Evolutionary conservation across 208 protist species (phyloP), one percentile per base, ranked within the genome.

Genomic region (Crithidia expoeki): DNA sequence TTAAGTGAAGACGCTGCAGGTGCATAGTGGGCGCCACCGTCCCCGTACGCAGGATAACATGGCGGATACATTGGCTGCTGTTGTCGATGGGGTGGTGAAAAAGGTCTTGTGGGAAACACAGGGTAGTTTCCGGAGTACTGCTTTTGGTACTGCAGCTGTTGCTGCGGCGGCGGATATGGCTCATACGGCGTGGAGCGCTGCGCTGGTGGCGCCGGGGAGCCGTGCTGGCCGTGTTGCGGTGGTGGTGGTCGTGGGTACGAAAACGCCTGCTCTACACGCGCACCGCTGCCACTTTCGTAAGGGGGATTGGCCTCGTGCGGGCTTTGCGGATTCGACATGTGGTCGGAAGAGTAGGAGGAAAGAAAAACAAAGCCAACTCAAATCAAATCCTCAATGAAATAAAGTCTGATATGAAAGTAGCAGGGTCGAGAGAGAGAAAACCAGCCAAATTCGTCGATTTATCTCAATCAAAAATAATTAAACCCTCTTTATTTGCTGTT

Each of bases 291-390:
- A 7, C 23, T 47, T 19, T 33, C 61, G 34, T 47, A 57, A 16
- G 47, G 16, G 11, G 61, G 34, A 17, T 17, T 5, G 21, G 61
- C 25, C 23, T n/a, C 34, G 47, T 57, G 32, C 34, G 47, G 61
- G 23, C 33, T 55, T 14, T 67, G 61, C 2, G 61, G 61, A 0
- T 67, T 67, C 6, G 61, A 67, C 61, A 67, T 67, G 32, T 21
- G 33, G 10, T n/a, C 7, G 21, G 0, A 49, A 23, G 38, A 17
- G 17, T 16, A 57, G 33, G 19, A 34, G 7, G 10, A 52, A 64
- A 52, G n/a, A 9, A 47, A n/a, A 47, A 47, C 9, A 17, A 47
- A 9, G 42, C 42, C n/a, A n/a, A 17, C 42, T 40, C 36, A 40
- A 12, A 5, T 40, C 12, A 12, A 14, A 12, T 14, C 9, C 12